Evolutionary conservation across 805 yeast species (phyloP).

Genomic region (Cyberlindnera mycetangii): DNA sequence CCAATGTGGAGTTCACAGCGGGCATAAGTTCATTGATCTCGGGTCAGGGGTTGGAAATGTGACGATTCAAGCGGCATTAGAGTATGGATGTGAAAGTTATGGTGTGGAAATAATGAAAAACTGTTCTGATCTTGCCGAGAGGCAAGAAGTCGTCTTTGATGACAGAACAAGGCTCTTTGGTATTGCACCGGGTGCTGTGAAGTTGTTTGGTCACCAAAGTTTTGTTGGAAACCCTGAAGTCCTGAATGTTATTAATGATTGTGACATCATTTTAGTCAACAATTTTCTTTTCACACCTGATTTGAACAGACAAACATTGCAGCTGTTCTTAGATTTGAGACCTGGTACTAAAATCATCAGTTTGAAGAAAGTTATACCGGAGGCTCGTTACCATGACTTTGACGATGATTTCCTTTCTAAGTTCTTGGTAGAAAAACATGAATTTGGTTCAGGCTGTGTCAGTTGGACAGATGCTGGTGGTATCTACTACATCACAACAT

Average conservation of each 20-base stretch:
- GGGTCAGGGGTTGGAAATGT: constrained; percentile 97
- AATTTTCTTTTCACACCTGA: constrained; percentile 81
- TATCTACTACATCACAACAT: constrained; percentile 68
- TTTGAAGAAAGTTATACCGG: constrained; percentile 74
- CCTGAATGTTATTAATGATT: constrained; percentile 46
- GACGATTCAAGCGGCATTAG: constrained; percentile 83
- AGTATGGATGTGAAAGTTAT: constrained; percentile 77
- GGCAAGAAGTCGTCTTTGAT: constrained; percentile 57
- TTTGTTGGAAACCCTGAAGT: constrained; percentile 68
- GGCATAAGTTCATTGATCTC: constrained; percentile 71
- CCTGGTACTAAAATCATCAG: constrained; percentile 79
- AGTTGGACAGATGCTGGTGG: constrained; percentile 87
- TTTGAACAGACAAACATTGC: constrained; percentile 65
- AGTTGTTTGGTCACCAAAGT: constrained; percentile 63
- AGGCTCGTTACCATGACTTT: constrained; percentile 59
- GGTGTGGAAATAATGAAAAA: constrained; percentile 90
- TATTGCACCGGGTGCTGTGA: constrained; percentile 50
- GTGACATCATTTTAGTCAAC: constrained; percentile 75
- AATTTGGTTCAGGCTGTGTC: constrained; percentile 69
- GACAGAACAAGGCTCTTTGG: constrained; percentile 65
- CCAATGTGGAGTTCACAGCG: constrained; percentile 51
- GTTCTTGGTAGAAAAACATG: constrained; percentile 57
- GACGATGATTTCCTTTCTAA: constrained; percentile 60
- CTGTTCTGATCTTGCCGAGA: constrained; percentile 65
- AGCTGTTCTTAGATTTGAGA: constrained; percentile 58